phyloP scores from a whole-genome alignment of 768 basidiomycete species.

The Hygrophorus pudorinus region DNA sequence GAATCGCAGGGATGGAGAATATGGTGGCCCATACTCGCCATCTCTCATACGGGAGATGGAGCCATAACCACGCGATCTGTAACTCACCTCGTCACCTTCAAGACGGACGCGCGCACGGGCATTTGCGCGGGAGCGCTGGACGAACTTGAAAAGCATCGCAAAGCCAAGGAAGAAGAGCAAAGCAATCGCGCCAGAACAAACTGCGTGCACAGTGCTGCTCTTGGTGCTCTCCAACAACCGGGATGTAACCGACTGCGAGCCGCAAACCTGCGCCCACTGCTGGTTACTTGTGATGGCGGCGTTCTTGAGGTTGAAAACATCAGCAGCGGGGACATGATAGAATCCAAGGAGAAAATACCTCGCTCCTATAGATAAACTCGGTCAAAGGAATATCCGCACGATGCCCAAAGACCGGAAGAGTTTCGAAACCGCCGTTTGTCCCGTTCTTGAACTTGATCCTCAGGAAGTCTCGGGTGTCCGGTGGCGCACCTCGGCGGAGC shows the following conservation, averaged over 20 bases:
- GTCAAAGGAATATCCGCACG: conserved; percentile 70
- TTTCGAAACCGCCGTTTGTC: conserved; percentile 50
- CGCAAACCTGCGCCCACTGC: conserved; percentile 42
- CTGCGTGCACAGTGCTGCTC: conserved; percentile 18
- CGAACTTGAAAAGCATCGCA: conserved; percentile 26
- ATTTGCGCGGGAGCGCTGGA: conserved; percentile 30
- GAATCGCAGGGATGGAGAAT: no score
- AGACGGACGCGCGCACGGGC: conserved; percentile 30
- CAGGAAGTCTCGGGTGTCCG: conserved; percentile 71
- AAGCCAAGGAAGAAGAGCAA: conserved; percentile 29
- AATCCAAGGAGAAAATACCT: conserved; percentile 33
- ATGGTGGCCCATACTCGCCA: background rate
- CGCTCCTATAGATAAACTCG: conserved; percentile 75
- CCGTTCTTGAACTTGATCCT: conserved; percentile 85
- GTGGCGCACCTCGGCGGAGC: conserved; percentile 64
- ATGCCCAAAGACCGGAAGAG: conserved; percentile 67
- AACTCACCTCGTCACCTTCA: conserved; percentile 40
- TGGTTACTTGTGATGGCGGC: conserved; percentile 46
- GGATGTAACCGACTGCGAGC: conserved; percentile 16
- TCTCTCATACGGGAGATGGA: background rate
- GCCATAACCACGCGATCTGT: background rate
- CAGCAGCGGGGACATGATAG: background rate
- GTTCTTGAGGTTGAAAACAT: conserved; percentile 20
- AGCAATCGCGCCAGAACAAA: conserved; percentile 27
- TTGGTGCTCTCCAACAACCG: conserved; percentile 18